Base-by-base conservation (phyloP, 768 basidiomycete genomes). In the Daedaleopsis sinensis region DNA sequence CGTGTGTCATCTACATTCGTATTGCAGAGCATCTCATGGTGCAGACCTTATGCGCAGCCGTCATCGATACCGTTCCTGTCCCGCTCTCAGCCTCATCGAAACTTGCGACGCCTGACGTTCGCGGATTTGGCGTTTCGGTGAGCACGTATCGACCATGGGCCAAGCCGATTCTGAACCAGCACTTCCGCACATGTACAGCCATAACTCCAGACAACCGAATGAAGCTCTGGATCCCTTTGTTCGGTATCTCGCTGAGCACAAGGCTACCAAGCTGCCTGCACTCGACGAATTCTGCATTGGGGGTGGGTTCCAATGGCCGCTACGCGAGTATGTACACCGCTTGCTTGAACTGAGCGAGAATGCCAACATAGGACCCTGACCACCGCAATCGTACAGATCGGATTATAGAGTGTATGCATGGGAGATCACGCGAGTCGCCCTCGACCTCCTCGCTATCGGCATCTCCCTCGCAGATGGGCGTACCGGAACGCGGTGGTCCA, bases 221-320 rank as follows among this genome's bases (percentile, higher is more conserved):
- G 21, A 18, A 36, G 39, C 27, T 21, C 37, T 50, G 57, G 19
- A 44, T 35, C n/a, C 50, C 32, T 52, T 58, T 27, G 11, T 58
- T 27, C 7, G 19, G 5, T 58, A 52, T 21, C 57, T 58, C 24
- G 16, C 11, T 35, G 13, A 43, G 18, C 57, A 58, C 35, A 52
- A 23, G n/a, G n/a, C 36, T 15, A n/a, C n/a, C n/a, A 52, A 58
- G 21, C 7, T 58, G 27, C 51, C 50, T 12, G 50, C 32, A 2
- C 43, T 58, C 15, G 51, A 52, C 15, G 57, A 58, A 19, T 8
- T 52, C 11, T 51, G 57, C 11, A 44, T 50, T 42, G 16, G 52
- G 15, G 35, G 44, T 12, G 24, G 27, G 3, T 27, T 58, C 2
- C 21, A 32, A 15, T 58, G 57, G 57, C 57, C 57, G 1, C 35